Conservation (phyloP, 129 eudicot genomes). For the Helianthus tuberosus region DNA sequence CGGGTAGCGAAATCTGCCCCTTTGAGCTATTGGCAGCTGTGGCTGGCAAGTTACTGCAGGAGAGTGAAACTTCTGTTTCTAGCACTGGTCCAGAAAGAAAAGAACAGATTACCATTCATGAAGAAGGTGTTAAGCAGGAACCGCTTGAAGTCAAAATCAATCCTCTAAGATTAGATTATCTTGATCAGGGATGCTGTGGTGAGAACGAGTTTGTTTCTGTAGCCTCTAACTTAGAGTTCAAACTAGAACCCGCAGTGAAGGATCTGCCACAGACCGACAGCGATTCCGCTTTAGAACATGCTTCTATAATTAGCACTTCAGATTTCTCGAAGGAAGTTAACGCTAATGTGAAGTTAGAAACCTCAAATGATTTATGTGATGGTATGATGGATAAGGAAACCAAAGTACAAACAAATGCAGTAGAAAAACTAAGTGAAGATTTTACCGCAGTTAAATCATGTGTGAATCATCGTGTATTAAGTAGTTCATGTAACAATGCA, state of each 20-base stretch:
- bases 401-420: slow-evolving; percentile 37
- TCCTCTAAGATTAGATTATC: slow-evolving; percentile 55
- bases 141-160: slow-evolving; percentile 47
- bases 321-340: slow-evolving; percentile 45
- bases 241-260: slow-evolving; percentile 34
- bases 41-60: slow-evolving; percentile 87
- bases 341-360: slow-evolving; percentile 43
- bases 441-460: slow-evolving; percentile 33
- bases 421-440: slow-evolving; percentile 42
- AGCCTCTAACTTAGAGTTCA: slow-evolving; percentile 35
- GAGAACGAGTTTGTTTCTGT: slow-evolving; percentile 66
- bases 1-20: slow-evolving; percentile 56
- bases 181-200: slow-evolving; percentile 81
- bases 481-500: slow-evolving; percentile 65
- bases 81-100: slow-evolving; percentile 69
- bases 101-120: slow-evolving; percentile 29
- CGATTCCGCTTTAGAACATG: slow-evolving; percentile 49
- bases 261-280: slow-evolving; percentile 45
- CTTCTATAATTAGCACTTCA: slow-evolving; percentile 47
- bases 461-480: slow-evolving; percentile 51
- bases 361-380: slow-evolving; percentile 33
- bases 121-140: slow-evolving; percentile 46
- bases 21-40: slow-evolving; percentile 97
- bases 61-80: slow-evolving; percentile 92
- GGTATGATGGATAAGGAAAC: slow-evolving; percentile 39